Base-by-base conservation (phyloP, 768 basidiomycete species). In the Agaricus blazei region DNA sequence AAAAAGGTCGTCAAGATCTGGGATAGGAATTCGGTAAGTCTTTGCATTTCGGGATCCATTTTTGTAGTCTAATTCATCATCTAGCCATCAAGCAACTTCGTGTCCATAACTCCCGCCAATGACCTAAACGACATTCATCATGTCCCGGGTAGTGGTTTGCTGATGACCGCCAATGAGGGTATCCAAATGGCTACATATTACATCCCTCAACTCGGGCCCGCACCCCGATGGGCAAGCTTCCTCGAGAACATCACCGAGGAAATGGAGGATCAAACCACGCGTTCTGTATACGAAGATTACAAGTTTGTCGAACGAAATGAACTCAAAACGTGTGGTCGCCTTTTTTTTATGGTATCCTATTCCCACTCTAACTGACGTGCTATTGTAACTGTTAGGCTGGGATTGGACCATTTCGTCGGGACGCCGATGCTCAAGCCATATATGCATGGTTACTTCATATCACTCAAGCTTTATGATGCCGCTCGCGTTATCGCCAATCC, bases 371-470 rank as follows among this genome's bases (percentile, higher is more conserved):
- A 47, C 31, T 58, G 34, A 59, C 19, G 46, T 59, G 52, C 58
- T 48, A 34, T 54, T 47, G 19, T 19, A 19, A 19, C 19, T 19
- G 50, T 54, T 38, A 96, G 93, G 36, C 84, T 99, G 58, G 91
- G 94, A n/a, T 72, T 99, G 67, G 90, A 94, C 61, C 93, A 96
- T 67, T 90, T 99, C 63, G 75, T 97, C 60, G 97, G 97, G 49
- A 96, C 95, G 4, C 86, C 93, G 23, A 85, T 90, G 15, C 90
- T 98, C 77, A 96, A 96, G 70, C 97, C 97, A 3, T 99, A 98
- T 72, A 98, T 99, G 96, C 97, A 99, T 70, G 97, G 97, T 42
- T 98, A 95, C 82, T 98, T 99, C 75, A 71, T 98, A 59, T 91
- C 94, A 4, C 85, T 98, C 71, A 92, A 93, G 64, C 82, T 98